These are phyloP conservation scores for Pseudopyrenochaeta lycopersici DNA, from an alignment of 2,329 filamentous ascomycete genomes.

Conservation along the genomic window DNA sequence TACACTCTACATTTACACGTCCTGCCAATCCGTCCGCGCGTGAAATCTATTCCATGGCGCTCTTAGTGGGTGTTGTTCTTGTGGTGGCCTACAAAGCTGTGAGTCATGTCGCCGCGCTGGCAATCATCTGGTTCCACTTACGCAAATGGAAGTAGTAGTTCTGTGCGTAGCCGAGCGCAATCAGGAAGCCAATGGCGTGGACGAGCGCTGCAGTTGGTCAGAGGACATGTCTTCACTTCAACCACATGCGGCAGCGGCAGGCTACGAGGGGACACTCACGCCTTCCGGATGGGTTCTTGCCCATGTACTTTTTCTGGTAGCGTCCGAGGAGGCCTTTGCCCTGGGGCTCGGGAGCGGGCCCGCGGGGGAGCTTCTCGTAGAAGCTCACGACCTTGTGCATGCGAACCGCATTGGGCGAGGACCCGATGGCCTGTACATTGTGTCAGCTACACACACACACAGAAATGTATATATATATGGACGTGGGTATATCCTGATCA, in stretches of 20 bases:
- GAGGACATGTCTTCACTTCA: conserved; percentile 2
- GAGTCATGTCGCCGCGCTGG: conserved; percentile 22
- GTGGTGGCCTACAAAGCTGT: conserved; percentile 81
- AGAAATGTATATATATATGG: too few species aligned
- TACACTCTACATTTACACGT: conserved; percentile 52
- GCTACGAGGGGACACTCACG: conserved; percentile 69
- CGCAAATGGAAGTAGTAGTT: conserved; percentile 99
- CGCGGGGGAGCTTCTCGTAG: conserved; percentile 98
- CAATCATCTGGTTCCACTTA: conserved; percentile 63
- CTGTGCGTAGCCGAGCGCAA: conserved; percentile 89
- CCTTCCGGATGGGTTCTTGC: conserved; percentile 87
- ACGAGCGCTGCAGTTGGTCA: conserved; percentile 73
- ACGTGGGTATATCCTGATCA: too few species aligned
- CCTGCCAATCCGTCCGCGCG: conserved; percentile 25
- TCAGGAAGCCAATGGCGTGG: conserved; percentile 80
- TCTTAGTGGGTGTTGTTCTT: conserved; percentile 99
- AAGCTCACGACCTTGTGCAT: conserved; percentile 99
- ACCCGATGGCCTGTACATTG: conserved; percentile 80
- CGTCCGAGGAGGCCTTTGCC: conserved; percentile 82
- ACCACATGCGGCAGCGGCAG: background rate
- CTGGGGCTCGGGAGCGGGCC: conserved; percentile 84
- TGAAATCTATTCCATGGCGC: conserved; percentile 12
- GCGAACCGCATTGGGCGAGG: conserved; percentile 92
- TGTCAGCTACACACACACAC: conserved; percentile 35
- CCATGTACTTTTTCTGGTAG: conserved; percentile 90